These are phyloP conservation scores for Cruciata laevipes DNA, from an alignment of 257 asterid genomes.

Conservation along the genomic window DNA sequence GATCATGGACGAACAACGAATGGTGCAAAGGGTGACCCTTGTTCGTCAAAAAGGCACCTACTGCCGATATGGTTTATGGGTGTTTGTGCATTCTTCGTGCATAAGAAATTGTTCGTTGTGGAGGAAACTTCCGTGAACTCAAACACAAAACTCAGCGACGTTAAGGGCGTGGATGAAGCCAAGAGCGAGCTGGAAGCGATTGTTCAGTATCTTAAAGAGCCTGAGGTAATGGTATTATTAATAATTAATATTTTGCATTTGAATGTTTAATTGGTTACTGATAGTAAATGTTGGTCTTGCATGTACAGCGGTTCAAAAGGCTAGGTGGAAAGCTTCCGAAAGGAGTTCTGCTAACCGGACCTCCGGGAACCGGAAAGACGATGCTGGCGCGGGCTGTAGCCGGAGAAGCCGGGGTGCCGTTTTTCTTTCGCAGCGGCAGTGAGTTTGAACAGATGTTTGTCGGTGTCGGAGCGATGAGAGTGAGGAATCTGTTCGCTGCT, in stretches of 20 bases:
- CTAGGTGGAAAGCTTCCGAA: constrained; percentile 99
- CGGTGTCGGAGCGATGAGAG: constrained; percentile 97
- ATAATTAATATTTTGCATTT: too few relatives aligned
- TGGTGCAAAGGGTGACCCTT: too few relatives aligned
- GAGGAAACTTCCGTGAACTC: too few relatives aligned
- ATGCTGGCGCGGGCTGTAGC: constrained; percentile 98
- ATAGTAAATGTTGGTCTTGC: too few relatives aligned
- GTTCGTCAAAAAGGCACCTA: too few relatives aligned
- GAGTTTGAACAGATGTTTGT: constrained; percentile 97
- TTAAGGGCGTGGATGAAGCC: too few relatives aligned
- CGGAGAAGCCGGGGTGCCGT: constrained; percentile 97
- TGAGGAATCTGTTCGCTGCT: constrained; percentile 84
- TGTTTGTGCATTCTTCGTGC: too few relatives aligned
- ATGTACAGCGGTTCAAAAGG: constrained; percentile 84
- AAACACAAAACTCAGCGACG: constrained; percentile 73
- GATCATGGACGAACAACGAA: too few relatives aligned
- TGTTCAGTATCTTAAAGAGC: constrained; percentile 96
- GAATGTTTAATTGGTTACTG: too few relatives aligned
- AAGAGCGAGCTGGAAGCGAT: constrained; percentile 92
- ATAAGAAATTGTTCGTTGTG: too few relatives aligned
- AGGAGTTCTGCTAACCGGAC: constrained; percentile 88
- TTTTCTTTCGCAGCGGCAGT: constrained; percentile 94
- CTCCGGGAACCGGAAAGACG: constrained; percentile 97
- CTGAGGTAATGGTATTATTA: constrained; percentile 62
- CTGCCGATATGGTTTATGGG: too few relatives aligned